Conservation (phyloP, 495 filamentous ascomycete species). For the Cudoniella acicularis region DNA sequence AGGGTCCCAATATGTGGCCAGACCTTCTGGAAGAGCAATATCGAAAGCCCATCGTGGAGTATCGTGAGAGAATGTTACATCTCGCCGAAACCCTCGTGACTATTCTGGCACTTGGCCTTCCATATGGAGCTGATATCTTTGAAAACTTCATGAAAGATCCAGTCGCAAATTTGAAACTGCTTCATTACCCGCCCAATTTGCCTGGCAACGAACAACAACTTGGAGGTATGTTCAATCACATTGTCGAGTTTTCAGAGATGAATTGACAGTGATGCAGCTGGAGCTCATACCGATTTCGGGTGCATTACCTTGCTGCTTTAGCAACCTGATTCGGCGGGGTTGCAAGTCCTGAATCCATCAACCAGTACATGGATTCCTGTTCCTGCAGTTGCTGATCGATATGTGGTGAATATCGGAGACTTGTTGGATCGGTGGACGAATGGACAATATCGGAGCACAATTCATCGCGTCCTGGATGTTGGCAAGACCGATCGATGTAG, state of each 20-base stretch:
- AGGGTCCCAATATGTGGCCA: slow-evolving; percentile 46
- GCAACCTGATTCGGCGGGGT: slow-evolving; percentile 33
- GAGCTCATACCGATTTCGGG: slow-evolving; percentile 51
- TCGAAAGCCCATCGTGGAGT: slow-evolving; percentile 21
- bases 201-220: slow-evolving; percentile 29
- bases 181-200: slow-evolving; percentile 46
- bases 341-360: slow-evolving; percentile 38
- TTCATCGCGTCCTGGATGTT: slow-evolving; percentile 48
- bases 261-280: slow-evolving; percentile 14
- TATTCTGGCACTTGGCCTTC: slow-evolving; percentile 37
- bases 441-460: slow-evolving; percentile 41
- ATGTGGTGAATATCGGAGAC: slow-evolving; percentile 54
- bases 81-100: slow-evolving; percentile 30
- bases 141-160: slow-evolving; percentile 38
- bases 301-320: slow-evolving; percentile 43
- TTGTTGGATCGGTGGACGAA: slow-evolving; percentile 44
- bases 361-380: slow-evolving; percentile 37
- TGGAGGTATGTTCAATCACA: slow-evolving; percentile 22
- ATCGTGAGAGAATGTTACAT: slow-evolving; percentile 30
- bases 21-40: slow-evolving; percentile 6
- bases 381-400: slow-evolving; percentile 39
- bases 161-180: slow-evolving; percentile 32
- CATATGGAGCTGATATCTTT: slow-evolving; percentile 35
- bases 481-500: slow-evolving; percentile 43
- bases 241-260: background rate